These are phyloP conservation scores for Acanthamoeba castellanii DNA, from an alignment of 208 protist species.

Conservation along the genomic window DNA sequence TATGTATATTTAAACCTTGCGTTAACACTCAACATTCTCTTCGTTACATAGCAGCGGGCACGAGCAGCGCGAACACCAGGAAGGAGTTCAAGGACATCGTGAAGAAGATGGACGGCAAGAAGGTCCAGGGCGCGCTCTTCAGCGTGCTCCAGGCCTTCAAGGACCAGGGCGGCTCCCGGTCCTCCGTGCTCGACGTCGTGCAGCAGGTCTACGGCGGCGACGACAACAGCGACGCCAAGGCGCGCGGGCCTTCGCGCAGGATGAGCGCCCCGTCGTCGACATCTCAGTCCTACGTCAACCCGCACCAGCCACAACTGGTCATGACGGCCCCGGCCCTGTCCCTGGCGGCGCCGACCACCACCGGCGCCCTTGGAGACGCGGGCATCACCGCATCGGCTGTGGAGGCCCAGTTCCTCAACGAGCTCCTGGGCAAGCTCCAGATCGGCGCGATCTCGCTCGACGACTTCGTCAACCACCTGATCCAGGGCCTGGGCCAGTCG, in stretches of 20 bases:
- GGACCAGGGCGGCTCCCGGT: constrained; percentile 1
- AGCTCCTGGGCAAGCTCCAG: constrained; percentile 1
- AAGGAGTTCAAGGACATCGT: constrained; percentile 56
- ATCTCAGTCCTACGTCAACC: neutral
- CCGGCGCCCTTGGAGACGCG: neutral
- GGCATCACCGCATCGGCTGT: neutral
- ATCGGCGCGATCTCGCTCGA: neutral
- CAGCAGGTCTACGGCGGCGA: neutral
- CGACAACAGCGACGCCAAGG: neutral
- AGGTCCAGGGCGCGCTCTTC: neutral
- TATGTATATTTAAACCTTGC: neutral
- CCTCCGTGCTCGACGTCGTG: neutral
- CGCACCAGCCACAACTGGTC: neutral
- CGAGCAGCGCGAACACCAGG: neutral
- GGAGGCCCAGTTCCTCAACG: constrained; percentile 28
- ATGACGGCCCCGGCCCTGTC: neutral
- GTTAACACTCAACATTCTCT: too few relatives aligned
- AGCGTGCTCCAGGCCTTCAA: constrained; percentile 35
- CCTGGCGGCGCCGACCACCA: neutral
- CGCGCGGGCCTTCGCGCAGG: neutral
- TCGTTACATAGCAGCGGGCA: neutral
- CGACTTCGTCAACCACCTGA: neutral
- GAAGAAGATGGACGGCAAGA: constrained; percentile 43
- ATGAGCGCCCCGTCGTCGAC: constrained; percentile 8
- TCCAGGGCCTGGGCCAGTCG: neutral